Base-by-base conservation (phyloP, 208 protist species). In the Trypanosoma avium region DNA sequence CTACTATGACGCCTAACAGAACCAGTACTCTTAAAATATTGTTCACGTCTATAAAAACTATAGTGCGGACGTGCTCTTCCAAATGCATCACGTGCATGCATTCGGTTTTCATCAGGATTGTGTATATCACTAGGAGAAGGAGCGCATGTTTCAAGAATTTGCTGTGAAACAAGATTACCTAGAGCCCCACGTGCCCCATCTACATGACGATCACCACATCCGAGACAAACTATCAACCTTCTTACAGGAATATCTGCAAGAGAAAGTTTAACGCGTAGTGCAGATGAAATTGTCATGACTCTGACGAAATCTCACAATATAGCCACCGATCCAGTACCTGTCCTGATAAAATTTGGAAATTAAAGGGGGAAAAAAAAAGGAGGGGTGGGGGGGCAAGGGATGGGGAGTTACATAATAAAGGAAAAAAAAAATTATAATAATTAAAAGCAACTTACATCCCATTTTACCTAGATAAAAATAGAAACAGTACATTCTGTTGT, bases 101-200 rank as follows among this genome's bases (percentile, higher is more conserved):
- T 24, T 3, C 82, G 83, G 15, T 69, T 79, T 21, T 49, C 40
- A 24, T 90, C 79, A 8, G 86, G 69, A 64, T 91, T 67, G 55
- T 91, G 85, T n/a, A 95, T 67, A 57, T 95, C 89, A 67, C 77
- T 92, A 27, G 65, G 65, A 15, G 79, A 33, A 0, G 84, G 82
- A n/a, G 70, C 68, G 62, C 89, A 92, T 19, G 54, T 73, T 24
- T 68, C 36, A 35, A 95, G 61, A 12, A 95, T 70, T n/a, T 60
- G 48, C 22, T 75, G 56, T 4, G 74, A 72, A 12, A 92, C 77
- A 17, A 65, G 77, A 17, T 42, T 38, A 21, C 71, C 67, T 9
- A 92, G 27, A 0, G 78, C 75, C 15, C 74, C 83, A n/a, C 81
- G 79, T 32, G 47, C 66, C 19, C 33, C 27, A 24, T 49, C 42